phyloP scores from a whole-genome alignment of 208 protist species.

The Vickermania ingenoplastis region DNA sequence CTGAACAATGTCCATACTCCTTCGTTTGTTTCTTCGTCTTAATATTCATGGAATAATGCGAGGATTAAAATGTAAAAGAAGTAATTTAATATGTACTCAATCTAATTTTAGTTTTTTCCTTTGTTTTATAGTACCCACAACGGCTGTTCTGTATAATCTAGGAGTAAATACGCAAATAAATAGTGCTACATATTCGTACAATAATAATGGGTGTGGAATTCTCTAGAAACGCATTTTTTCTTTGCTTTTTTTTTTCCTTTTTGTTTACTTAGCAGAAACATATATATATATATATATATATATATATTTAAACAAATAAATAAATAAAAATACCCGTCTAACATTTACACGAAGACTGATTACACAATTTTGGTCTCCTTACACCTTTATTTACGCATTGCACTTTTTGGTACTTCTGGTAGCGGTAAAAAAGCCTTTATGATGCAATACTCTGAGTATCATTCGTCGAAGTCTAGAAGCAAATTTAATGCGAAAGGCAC shows the following conservation, averaged over 20 bases:
- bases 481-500: too few relatives aligned
- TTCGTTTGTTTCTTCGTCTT: not conserved
- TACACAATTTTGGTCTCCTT: too few relatives aligned
- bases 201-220: not conserved
- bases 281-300: slow-evolving; percentile 2
- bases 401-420: too few relatives aligned
- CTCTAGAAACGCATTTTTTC: not conserved
- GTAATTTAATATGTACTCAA: not conserved
- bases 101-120: not conserved
- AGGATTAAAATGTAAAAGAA: not conserved
- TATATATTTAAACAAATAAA: too few relatives aligned
- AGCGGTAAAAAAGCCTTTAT: too few relatives aligned
- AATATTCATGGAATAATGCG: not conserved
- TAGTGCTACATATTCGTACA: not conserved
- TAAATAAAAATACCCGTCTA: too few relatives aligned
- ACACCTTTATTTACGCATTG: too few relatives aligned
- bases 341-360: too few relatives aligned
- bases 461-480: too few relatives aligned
- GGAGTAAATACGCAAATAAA: not conserved
- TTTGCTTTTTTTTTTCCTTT: slow-evolving; percentile 7
- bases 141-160: too few relatives aligned
- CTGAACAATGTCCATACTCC: not conserved
- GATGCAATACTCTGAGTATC: too few relatives aligned
- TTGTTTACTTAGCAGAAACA: not conserved
- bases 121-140: not conserved